Conservation (phyloP, 345 rosid genomes). For the Brassica incana region DNA sequence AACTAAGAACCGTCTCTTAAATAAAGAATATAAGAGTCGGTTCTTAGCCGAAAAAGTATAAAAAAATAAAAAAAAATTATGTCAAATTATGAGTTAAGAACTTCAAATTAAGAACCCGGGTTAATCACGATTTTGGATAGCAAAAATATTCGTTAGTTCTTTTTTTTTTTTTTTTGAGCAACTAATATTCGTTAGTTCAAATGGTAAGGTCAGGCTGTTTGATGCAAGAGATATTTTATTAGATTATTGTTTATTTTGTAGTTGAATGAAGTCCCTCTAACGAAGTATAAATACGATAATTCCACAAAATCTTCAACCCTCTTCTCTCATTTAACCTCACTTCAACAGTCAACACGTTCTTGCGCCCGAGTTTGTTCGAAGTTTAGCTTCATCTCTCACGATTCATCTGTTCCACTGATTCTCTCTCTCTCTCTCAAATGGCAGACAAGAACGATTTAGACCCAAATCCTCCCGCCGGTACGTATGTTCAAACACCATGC, state of each 20-base stretch:
- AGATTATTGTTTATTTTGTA: background rate
- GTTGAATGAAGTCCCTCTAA: background rate
- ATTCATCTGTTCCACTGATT: background rate
- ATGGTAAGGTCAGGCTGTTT: background rate
- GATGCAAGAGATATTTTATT: background rate
- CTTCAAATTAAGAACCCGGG: too few species aligned
- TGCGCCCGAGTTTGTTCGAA: background rate
- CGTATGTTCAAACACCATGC: background rate
- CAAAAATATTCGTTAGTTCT: conserved; percentile 9
- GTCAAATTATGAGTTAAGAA: too few species aligned
- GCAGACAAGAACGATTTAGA: background rate
- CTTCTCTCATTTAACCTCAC: background rate
- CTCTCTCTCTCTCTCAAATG: background rate
- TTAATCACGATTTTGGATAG: background rate
- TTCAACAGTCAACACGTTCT: background rate
- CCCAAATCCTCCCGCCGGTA: background rate
- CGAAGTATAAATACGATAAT: background rate
- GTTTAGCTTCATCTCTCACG: background rate
- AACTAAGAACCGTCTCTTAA: too few species aligned
- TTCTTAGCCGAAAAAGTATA: too few species aligned
- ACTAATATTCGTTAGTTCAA: background rate
- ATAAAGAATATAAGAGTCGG: too few species aligned
- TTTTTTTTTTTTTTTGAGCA: too few species aligned
- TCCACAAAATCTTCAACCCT: background rate
- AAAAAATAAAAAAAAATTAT: too few species aligned